Percentiles rank a stretch among this genome's conserved stretches.
Evolutionary conservation across 2,329 filamentous ascomycete genomes (phyloP).

Genomic region (Penicillium freii): DNA sequence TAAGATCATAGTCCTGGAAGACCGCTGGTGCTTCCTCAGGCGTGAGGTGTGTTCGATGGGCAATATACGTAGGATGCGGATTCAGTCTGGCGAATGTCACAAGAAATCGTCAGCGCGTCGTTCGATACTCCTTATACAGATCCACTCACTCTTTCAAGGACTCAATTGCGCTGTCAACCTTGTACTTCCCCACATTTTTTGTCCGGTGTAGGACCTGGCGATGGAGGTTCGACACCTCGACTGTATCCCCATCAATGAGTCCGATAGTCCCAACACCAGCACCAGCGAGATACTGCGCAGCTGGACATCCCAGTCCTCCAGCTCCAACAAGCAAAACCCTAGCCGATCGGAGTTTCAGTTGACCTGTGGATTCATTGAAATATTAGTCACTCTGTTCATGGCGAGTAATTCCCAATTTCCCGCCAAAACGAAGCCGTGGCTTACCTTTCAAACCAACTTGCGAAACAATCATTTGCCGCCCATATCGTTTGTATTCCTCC

Average conservation of each 20-base stretch:
- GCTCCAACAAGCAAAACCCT: conserved; percentile 79
- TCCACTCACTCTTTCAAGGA: conserved; percentile 55
- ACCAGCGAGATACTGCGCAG: conserved; percentile 86
- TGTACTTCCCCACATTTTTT: conserved; percentile 67
- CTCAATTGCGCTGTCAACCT: conserved; percentile 73
- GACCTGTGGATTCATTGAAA: conserved; percentile 54
- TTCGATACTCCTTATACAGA: not conserved
- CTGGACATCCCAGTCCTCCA: conserved; percentile 87
- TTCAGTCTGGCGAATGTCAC: conserved; percentile 59
- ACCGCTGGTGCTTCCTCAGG: conserved; percentile 66
- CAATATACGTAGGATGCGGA: conserved; percentile 63
- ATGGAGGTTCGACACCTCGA: conserved; percentile 89
- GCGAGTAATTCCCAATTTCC: not conserved
- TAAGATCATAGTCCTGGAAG: conserved; percentile 70
- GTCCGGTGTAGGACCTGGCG: conserved; percentile 82
- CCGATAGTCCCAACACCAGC: conserved; percentile 82
- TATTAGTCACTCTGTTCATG: not conserved
- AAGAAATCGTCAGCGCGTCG: conserved; percentile 10
- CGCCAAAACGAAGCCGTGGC: conserved; percentile 8
- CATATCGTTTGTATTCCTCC: conserved; percentile 82
- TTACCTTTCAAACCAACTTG: conserved; percentile 72
- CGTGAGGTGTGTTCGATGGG: conserved; percentile 64
- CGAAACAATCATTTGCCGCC: conserved; percentile 84
- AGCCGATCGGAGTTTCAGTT: conserved; percentile 68
- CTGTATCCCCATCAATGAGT: conserved; percentile 80